phyloP scores from a whole-genome alignment of 108 stramenopile genomes.

The Pseudonitzschia delicatissima region DNA sequence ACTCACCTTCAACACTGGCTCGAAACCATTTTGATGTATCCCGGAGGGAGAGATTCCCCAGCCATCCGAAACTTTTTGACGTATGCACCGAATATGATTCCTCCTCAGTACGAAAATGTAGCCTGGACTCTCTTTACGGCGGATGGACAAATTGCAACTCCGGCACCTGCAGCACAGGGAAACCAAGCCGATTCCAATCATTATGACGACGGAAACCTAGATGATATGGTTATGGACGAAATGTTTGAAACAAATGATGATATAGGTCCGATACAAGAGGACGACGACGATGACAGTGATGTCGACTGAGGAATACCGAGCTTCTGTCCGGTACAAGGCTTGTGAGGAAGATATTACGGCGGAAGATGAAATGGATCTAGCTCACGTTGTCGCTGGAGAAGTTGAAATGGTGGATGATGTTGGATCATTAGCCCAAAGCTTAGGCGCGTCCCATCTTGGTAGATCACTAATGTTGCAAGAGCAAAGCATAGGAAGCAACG shows the following conservation, averaged over 20 bases:
- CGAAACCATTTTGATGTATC: constrained; percentile 47
- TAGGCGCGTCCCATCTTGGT: constrained; percentile 83
- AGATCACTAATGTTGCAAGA: constrained; percentile 70
- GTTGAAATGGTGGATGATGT: constrained; percentile 90
- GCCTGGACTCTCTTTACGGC: constrained; percentile 67
- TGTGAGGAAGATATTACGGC: constrained; percentile 61
- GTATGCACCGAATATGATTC: constrained; percentile 76
- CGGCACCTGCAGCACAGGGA: constrained; percentile 13
- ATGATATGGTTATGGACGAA: constrained; percentile 87
- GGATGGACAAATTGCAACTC: constrained; percentile 21
- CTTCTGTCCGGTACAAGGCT: constrained; percentile 58
- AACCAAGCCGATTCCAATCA: background rate
- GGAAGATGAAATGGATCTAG: constrained; percentile 68
- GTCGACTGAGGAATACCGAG: constrained; percentile 57
- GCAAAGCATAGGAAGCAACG: constrained; percentile 38
- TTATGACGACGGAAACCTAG: constrained; percentile 32
- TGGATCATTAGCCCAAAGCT: constrained; percentile 73
- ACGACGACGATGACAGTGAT: constrained; percentile 52
- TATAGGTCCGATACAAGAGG: constrained; percentile 23
- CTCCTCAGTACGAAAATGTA: constrained; percentile 77
- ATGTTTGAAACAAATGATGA: constrained; percentile 65
- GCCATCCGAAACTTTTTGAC: constrained; percentile 73
- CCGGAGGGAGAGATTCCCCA: constrained; percentile 57
- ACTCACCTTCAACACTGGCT: constrained; percentile 74
- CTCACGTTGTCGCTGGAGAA: constrained; percentile 61